Conservation (phyloP, 2,329 filamentous ascomycete species). For the Cucurbitaria berberidis region DNA sequence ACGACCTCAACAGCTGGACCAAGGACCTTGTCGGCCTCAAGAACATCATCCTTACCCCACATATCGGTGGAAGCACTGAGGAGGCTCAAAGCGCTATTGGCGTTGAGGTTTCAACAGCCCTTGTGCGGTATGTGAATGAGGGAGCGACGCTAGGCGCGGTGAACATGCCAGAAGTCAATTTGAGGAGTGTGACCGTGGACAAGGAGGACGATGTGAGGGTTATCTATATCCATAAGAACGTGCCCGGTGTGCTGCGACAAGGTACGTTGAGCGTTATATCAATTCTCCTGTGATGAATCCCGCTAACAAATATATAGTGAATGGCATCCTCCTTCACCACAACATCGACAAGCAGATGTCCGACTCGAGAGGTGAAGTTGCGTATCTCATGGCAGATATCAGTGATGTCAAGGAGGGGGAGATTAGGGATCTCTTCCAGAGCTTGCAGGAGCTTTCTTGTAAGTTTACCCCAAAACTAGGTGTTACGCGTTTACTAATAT, state of each 20-base stretch:
- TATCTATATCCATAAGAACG: slow-evolving; percentile 96
- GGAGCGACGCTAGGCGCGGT: slow-evolving; percentile 90
- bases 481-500: background rate
- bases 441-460: slow-evolving; percentile 81
- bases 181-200: slow-evolving; percentile 88
- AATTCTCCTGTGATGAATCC: background rate
- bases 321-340: slow-evolving; percentile 91
- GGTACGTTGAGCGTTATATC: slow-evolving; percentile 53
- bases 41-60: slow-evolving; percentile 94
- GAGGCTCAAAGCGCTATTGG: slow-evolving; percentile 97
- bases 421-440: slow-evolving; percentile 85
- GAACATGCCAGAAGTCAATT: slow-evolving; percentile 92
- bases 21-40: slow-evolving; percentile 83
- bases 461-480: slow-evolving; percentile 49
- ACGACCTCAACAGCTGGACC: slow-evolving; percentile 79
- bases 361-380: slow-evolving; percentile 90
- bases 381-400: slow-evolving; percentile 97
- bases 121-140: slow-evolving; percentile 95
- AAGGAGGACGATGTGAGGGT: slow-evolving; percentile 89
- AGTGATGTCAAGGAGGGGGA: slow-evolving; percentile 81
- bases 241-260: slow-evolving; percentile 90
- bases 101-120: slow-evolving; percentile 84
- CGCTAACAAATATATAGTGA: slow-evolving; percentile 64
- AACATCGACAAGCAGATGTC: slow-evolving; percentile 99
- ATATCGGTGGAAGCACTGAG: slow-evolving; percentile 97